phyloP scores from a whole-genome alignment of 2,329 filamentous ascomycete genomes.

The Talaromyces pinophilus region DNA sequence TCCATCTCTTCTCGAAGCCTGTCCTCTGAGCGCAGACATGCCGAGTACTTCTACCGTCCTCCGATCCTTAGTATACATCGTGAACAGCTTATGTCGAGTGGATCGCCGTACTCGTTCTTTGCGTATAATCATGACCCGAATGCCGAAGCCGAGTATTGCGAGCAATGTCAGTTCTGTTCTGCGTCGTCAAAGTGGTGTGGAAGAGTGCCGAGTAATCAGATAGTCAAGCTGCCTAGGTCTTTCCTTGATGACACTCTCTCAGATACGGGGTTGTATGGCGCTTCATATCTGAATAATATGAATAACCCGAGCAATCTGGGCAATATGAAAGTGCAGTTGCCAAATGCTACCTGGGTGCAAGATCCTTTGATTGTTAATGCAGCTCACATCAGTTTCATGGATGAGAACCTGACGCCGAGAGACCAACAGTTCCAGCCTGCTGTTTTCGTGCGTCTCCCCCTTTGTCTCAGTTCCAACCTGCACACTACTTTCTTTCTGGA shows the following conservation, averaged over 20 bases:
- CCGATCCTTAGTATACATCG: constrained; percentile 32
- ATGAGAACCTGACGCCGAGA: constrained; percentile 9
- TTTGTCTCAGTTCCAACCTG: background rate
- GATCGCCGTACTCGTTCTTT: constrained; percentile 21
- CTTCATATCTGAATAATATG: background rate
- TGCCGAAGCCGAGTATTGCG: constrained; percentile 18
- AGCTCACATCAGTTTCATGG: constrained; percentile 11
- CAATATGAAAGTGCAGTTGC: constrained; percentile 20
- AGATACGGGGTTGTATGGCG: background rate
- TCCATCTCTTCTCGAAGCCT: constrained; percentile 28
- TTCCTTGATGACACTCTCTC: constrained; percentile 14
- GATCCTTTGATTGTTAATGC: constrained; percentile 25
- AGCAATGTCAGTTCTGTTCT: constrained; percentile 25
- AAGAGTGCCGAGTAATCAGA: constrained; percentile 13
- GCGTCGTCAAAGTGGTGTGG: constrained; percentile 22
- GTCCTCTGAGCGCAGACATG: constrained; percentile 33
- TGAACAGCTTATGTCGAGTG: constrained; percentile 5
- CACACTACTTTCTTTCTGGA: background rate
- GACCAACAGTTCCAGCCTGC: constrained; percentile 13
- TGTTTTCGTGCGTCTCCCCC: constrained; percentile 20
- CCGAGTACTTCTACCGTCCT: constrained; percentile 36
- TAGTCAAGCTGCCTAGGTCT: constrained; percentile 1
- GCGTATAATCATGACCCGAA: constrained; percentile 21
- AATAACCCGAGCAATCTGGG: background rate
- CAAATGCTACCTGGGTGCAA: constrained; percentile 24